Evolutionary conservation across 106 monocot genomes (phyloP), one percentile per base, ranked within the genome.

Genomic region (Platanthera guangdongensis): DNA sequence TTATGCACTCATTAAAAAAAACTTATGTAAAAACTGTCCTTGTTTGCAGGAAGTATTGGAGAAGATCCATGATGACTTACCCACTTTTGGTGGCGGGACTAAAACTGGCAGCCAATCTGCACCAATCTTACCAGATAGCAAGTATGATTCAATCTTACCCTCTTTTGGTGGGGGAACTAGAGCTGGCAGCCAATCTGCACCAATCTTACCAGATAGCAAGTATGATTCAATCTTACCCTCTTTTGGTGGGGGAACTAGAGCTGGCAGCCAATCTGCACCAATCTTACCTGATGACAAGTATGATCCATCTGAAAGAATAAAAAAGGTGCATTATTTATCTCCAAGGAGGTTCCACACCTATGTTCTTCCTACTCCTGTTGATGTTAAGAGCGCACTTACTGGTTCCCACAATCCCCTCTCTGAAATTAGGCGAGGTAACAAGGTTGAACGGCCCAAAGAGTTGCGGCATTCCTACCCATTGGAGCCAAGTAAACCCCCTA

Each of bases 321-420:
- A 76, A 47, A 71, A 86, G 69, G 77, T 87, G 75, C 85, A 51
- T 19, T 81, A 84, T 22, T 81, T 87, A 75, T 83, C 86, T 47
- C 78, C 88, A 77, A 92, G 76, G 79, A 91, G 85, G 83, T 74
- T 78, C 76, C 81, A 83, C 74, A 83, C 90, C 9, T 95, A 95
- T 74, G 90, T 78, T 28, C 80, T 95, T 54, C 95, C 95, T 45
- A 90, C 85, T 30, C 95, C 95, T 48, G 46, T 90, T 57, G 95
- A 90, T 80, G 77, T 77, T 39, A 84, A 90, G 57, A 73, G 53
- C 77, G 65, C 83, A 71, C 49, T 52, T 75, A 15, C 65, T 48
- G 78, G 72, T 5, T 74, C 75, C 47, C 52, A 72, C 77, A 39
- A 47, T 51, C 48, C 77, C 25, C 57, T 72, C 74, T 79, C 78